Percentiles rank a stretch among this genome's conserved stretches.
These are phyloP conservation scores for Saturnispora quitensis DNA, from an alignment of 805 yeast species.

Conservation along the genomic window DNA sequence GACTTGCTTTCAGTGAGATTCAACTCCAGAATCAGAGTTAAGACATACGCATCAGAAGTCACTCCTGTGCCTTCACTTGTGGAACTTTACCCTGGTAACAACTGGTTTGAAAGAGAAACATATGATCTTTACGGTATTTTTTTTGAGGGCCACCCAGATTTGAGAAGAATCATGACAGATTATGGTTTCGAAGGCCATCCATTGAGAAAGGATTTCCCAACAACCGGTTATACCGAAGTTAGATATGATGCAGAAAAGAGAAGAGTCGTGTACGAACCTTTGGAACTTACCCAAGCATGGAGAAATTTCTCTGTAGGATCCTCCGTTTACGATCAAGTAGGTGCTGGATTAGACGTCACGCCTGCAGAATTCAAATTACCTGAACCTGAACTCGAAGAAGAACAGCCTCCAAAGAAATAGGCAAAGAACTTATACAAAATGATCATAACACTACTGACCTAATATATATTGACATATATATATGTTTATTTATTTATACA, in stretches of 20 bases:
- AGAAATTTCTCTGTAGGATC: slow-evolving; percentile 85
- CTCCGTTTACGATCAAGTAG: slow-evolving; percentile 87
- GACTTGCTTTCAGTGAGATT: slow-evolving; percentile 72
- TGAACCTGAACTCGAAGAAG: slow-evolving; percentile 60
- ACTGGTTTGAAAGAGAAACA: slow-evolving; percentile 88
- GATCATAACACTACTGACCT: neutral
- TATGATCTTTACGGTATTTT: slow-evolving; percentile 82
- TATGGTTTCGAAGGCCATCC: slow-evolving; percentile 93
- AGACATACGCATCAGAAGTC: slow-evolving; percentile 79
- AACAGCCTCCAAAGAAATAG: slow-evolving; percentile 28
- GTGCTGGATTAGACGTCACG: slow-evolving; percentile 73
- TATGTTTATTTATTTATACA: slow-evolving; percentile 6
- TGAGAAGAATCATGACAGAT: slow-evolving; percentile 84
- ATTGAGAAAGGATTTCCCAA: slow-evolving; percentile 84
- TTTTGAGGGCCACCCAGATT: slow-evolving; percentile 83
- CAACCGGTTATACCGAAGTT: slow-evolving; percentile 85
- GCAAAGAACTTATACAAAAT: neutral
- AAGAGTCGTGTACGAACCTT: slow-evolving; percentile 81
- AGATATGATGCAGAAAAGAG: slow-evolving; percentile 87
- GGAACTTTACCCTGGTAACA: slow-evolving; percentile 68
- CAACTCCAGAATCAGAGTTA: slow-evolving; percentile 81
- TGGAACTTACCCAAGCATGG: slow-evolving; percentile 88
- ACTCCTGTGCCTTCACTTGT: slow-evolving; percentile 73
- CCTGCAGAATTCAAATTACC: slow-evolving; percentile 80
- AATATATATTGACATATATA: slow-evolving; percentile 8